A percentile compares a stretch with the other conserved stretches of the same genome.
Conservation (phyloP, 495 filamentous ascomycete genomes). For the Penicillium roqueforti region DNA sequence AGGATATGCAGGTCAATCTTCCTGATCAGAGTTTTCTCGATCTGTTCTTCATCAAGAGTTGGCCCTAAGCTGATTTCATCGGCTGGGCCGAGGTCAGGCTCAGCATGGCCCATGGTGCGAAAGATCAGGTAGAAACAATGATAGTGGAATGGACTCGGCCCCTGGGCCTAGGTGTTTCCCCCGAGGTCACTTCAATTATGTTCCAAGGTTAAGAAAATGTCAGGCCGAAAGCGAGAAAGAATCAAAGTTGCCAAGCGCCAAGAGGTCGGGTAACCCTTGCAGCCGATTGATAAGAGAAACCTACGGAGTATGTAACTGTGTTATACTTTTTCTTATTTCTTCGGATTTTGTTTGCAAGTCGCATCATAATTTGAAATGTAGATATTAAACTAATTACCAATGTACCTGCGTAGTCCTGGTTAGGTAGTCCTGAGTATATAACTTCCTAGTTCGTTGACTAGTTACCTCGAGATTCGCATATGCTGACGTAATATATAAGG, state of each 20-base stretch:
- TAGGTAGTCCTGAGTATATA: too few relatives aligned
- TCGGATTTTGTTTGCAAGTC: background rate
- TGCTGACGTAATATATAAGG: background rate
- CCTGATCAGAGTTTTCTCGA: constrained; percentile 44
- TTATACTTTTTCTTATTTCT: background rate
- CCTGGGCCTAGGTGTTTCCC: background rate
- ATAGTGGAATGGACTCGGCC: background rate
- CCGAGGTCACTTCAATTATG: too few relatives aligned
- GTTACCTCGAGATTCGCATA: too few relatives aligned
- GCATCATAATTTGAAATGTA: background rate
- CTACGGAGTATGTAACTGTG: too few relatives aligned
- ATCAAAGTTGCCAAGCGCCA: constrained; percentile 11
- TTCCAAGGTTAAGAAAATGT: background rate
- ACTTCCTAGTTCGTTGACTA: too few relatives aligned
- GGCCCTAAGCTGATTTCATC: constrained; percentile 17
- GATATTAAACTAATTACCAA: background rate
- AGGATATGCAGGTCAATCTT: constrained; percentile 59
- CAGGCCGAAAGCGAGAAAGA: background rate
- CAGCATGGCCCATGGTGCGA: background rate
- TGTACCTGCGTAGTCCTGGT: background rate
- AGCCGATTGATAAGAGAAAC: constrained; percentile 1
- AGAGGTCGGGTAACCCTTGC: background rate
- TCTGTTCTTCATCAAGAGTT: constrained; percentile 35
- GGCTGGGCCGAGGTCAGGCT: background rate
- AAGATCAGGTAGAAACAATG: background rate